phyloP scores from a whole-genome alignment of 164 flowering plant genomes.

The Protea cynaroides region DNA sequence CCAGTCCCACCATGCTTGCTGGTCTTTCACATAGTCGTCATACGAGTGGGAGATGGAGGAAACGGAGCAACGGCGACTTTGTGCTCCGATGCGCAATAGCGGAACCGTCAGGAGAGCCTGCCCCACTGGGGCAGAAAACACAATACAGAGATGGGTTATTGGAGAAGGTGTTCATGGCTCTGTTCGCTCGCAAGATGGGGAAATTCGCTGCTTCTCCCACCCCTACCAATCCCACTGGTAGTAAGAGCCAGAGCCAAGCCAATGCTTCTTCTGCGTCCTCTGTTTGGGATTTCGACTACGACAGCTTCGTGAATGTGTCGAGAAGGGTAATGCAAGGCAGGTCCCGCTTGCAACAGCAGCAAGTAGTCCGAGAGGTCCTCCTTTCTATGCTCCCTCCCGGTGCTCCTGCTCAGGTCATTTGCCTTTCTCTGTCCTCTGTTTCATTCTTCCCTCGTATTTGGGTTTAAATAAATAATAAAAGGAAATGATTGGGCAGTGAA shows the following conservation, averaged over 20 bases:
- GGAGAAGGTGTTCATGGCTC: slow-evolving; percentile 81
- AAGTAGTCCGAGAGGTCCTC: slow-evolving; percentile 85
- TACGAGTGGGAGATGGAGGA: neutral
- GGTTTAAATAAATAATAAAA: too few relatives aligned
- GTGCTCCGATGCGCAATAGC: slow-evolving; percentile 60
- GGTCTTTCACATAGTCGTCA: too few relatives aligned
- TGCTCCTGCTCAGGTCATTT: slow-evolving; percentile 80
- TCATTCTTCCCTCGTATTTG: neutral
- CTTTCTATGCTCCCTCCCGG: slow-evolving; percentile 97
- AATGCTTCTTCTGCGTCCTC: slow-evolving; percentile 18
- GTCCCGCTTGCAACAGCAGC: slow-evolving; percentile 61
- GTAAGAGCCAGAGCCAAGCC: slow-evolving; percentile 12
- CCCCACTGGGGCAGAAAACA: slow-evolving; percentile 88
- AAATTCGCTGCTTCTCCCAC: slow-evolving; percentile 39
- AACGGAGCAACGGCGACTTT: neutral
- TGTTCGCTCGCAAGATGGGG: slow-evolving; percentile 88
- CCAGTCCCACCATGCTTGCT: too few relatives aligned
- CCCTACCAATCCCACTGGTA: too few relatives aligned
- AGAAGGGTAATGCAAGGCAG: slow-evolving; percentile 82
- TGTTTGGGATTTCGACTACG: slow-evolving; percentile 58
- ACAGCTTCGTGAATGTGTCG: slow-evolving; percentile 83
- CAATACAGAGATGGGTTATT: slow-evolving; percentile 75
- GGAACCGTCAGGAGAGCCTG: slow-evolving; percentile 81
- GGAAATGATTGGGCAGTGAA: too few relatives aligned
- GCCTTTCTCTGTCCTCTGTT: neutral